Conservation (phyloP, 2,329 filamentous ascomycete species). For the Tetracladium maxilliforme region DNA sequence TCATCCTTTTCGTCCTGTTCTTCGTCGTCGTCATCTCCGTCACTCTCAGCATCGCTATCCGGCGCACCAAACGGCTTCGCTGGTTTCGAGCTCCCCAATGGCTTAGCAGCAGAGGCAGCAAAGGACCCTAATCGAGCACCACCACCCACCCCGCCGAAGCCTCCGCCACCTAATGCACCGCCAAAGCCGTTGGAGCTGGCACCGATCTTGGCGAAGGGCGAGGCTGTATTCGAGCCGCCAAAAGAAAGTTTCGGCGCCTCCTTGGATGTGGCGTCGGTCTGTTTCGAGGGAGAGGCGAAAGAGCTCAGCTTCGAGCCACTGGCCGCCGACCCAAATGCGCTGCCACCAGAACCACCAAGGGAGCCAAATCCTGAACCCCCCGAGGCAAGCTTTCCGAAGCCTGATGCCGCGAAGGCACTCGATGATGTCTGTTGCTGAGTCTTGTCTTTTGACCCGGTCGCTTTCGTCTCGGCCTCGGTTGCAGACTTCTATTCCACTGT, state of each 20-base stretch:
- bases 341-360: no score
- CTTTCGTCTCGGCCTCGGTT: not conserved
- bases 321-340: not conserved
- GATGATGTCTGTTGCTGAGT: no score
- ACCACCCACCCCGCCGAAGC: constrained; percentile 23
- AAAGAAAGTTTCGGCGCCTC: constrained; percentile 38
- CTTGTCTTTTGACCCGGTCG: not conserved
- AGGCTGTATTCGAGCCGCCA: constrained; percentile 40
- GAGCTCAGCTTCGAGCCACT: not conserved
- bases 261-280: constrained; percentile 9
- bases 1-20: constrained; percentile 22
- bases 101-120: constrained; percentile 29
- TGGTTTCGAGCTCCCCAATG: constrained; percentile 28
- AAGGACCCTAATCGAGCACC: constrained; percentile 42
- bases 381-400: no score
- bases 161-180: constrained; percentile 22
- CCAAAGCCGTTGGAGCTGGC: constrained; percentile 26
- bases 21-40: constrained; percentile 23
- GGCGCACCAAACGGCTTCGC: constrained; percentile 66
- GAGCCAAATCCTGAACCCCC: no score
- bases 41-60: constrained; percentile 45
- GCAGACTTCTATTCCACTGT: not conserved
- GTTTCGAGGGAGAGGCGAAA: constrained; percentile 9
- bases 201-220: constrained; percentile 47
- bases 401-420: no score